Percentiles rank a stretch among this genome's conserved stretches.
These are phyloP conservation scores for Monilinia vaccinii-corymbosi DNA, from an alignment of 2,329 filamentous ascomycete species.

Conservation along the genomic window DNA sequence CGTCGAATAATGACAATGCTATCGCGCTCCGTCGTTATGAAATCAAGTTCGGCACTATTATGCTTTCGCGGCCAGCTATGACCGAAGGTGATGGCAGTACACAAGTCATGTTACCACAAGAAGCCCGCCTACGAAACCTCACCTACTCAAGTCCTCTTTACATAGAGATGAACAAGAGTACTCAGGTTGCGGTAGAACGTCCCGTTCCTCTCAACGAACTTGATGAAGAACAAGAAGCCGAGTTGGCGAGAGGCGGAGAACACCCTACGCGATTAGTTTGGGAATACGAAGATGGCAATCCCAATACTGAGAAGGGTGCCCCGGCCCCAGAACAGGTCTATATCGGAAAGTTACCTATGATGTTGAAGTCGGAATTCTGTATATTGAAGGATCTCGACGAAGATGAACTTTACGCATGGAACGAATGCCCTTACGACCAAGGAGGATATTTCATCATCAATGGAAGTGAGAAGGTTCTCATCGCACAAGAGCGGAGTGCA, in stretches of 20 bases:
- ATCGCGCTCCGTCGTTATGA: slow-evolving; percentile 88
- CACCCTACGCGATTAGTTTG: slow-evolving; percentile 50
- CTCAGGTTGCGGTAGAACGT: slow-evolving; percentile 73
- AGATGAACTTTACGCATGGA: slow-evolving; percentile 78
- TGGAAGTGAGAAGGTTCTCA: slow-evolving; percentile 95
- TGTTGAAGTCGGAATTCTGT: slow-evolving; percentile 96
- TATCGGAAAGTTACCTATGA: slow-evolving; percentile 91
- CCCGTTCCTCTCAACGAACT: slow-evolving; percentile 57
- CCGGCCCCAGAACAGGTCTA: slow-evolving; percentile 55
- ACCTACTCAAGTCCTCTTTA: slow-evolving; percentile 92
- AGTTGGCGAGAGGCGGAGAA: slow-evolving; percentile 46
- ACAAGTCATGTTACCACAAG: slow-evolving; percentile 79
- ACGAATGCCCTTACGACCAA: slow-evolving; percentile 97
- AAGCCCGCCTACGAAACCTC: slow-evolving; percentile 88
- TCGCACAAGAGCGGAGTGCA: slow-evolving; percentile 93
- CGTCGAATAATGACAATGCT: slow-evolving; percentile 63
- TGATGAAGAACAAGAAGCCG: slow-evolving; percentile 52
- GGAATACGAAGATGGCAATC: slow-evolving; percentile 42
- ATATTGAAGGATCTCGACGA: slow-evolving; percentile 77
- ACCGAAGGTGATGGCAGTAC: slow-evolving; percentile 89
- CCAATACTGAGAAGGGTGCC: slow-evolving; percentile 38
- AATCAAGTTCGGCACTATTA: slow-evolving; percentile 85
- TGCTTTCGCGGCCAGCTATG: slow-evolving; percentile 81
- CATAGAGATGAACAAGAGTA: slow-evolving; percentile 76
- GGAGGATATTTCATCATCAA: slow-evolving; percentile 99